Evolutionary conservation across 441 rosid species (phyloP).

Genomic region (Adansonia grandidieri): DNA sequence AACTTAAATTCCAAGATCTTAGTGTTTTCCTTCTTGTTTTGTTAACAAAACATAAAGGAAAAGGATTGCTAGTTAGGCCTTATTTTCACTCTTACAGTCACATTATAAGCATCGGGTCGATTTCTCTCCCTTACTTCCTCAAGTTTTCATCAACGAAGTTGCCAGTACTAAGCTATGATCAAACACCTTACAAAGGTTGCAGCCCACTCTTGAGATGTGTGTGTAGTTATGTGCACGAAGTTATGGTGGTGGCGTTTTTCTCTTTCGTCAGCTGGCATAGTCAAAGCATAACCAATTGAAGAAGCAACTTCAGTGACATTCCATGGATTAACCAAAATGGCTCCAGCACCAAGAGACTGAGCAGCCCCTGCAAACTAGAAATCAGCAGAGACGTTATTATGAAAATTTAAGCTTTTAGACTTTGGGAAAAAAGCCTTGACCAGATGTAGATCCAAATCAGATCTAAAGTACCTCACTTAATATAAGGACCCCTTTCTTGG

Average conservation of each 20-base stretch:
- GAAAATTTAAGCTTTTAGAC: neutral
- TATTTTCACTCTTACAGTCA: neutral
- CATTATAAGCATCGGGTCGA: neutral
- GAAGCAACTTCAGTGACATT: conserved; percentile 74
- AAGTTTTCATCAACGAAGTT: conserved; percentile 4
- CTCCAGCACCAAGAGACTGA: conserved; percentile 85
- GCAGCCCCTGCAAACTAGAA: conserved; percentile 86
- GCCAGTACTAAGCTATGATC: conserved; percentile 5
- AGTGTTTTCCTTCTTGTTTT: neutral
- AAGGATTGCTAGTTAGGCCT: neutral
- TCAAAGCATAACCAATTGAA: conserved; percentile 69
- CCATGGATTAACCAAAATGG: conserved; percentile 77
- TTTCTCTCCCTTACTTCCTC: neutral
- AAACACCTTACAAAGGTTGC: conserved; percentile 74
- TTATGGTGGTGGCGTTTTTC: conserved; percentile 75
- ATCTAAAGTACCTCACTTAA: conserved; percentile 61
- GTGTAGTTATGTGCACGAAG: conserved; percentile 65
- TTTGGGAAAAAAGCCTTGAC: neutral
- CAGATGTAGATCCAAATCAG: neutral
- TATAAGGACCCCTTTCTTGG: conserved; percentile 79
- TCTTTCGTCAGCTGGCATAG: conserved; percentile 72
- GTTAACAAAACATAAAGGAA: neutral
- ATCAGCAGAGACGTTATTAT: conserved; percentile 18
- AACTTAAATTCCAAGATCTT: conserved; percentile 10
- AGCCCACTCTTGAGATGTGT: conserved; percentile 87